Conservation (phyloP, 495 filamentous ascomycete genomes). For the Melanomma pulvis-pyrius region DNA sequence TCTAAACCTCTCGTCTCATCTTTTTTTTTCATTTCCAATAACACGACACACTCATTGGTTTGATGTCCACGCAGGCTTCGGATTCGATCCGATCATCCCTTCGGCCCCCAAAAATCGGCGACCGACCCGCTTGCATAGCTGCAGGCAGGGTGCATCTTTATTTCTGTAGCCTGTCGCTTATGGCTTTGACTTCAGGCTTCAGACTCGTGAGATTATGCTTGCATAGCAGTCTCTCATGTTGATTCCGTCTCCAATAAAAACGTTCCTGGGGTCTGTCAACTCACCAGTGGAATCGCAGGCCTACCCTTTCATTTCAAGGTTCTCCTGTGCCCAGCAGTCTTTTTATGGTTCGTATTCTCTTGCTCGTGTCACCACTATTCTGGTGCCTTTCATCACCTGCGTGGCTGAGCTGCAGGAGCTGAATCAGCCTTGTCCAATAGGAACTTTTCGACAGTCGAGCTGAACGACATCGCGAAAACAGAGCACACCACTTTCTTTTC, state of each 20-base stretch:
- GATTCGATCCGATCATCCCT: too few species aligned
- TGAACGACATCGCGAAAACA: background rate
- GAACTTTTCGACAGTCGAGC: background rate
- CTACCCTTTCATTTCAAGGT: background rate
- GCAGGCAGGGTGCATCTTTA: background rate
- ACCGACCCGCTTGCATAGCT: background rate
- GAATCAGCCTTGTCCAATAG: background rate
- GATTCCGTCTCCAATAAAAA: too few species aligned
- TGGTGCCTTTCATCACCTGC: background rate
- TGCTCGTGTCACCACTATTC: background rate
- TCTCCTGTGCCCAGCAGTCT: background rate
- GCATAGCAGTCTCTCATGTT: too few species aligned
- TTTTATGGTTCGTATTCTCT: background rate
- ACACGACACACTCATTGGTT: too few species aligned
- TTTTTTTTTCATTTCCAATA: too few species aligned
- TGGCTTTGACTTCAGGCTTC: background rate
- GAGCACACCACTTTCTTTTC: background rate
- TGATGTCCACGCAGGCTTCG: too few species aligned
- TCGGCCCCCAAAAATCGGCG: background rate
- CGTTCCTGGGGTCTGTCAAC: too few species aligned
- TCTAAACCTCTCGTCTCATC: too few species aligned
- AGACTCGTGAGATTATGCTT: too few species aligned
- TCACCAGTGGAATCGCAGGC: background rate
- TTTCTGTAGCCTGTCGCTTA: background rate
- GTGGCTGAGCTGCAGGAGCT: slow-evolving; percentile 12